Evolutionary conservation across 2,329 filamentous ascomycete genomes (phyloP), one percentile per base, ranked within the genome.

Genomic region (Davidsoniella eucalypti): DNA sequence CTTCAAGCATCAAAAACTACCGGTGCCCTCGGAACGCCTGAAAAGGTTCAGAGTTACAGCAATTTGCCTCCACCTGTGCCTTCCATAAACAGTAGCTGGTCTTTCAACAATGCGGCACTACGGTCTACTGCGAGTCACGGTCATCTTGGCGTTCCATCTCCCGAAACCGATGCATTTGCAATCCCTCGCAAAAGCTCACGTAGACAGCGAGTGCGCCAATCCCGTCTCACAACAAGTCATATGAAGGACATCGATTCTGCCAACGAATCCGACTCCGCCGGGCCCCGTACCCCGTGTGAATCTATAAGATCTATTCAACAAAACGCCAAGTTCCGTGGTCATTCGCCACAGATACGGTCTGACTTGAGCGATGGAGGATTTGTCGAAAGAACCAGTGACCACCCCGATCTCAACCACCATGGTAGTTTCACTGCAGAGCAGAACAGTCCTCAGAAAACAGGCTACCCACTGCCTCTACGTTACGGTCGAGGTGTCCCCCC

Each of bases 101-200:
- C 8, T 23, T 18, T 21, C 29, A 18, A 39, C 42, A 39, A 23
- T 5, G 36, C 44, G 5, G n/a, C 26, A 4, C 36, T 52, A n/a
- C 37, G 45, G 39, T 49, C 50, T n/a, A 33, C 46, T n/a, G 26
- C 44, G 33, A 52, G 50, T 45, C 50, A 52, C 36, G 38, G 50
- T 8, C 36, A 39, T 26, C 36, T 52, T 10, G 18, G 33, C 21
- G 45, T 52, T 12, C 44, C 44, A 16, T 43, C 40, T 14, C 12
- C 40, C 10, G 44, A 42, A 18, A 16, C 17, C 2, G 40, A 52
- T 17, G 36, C 40, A 9, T 52, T 52, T 39, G 39, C 36, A 14
- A 52, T 52, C 17, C 50, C 50, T 12, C 50, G 50, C 29, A 52
- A 52, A 23, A 52, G 50, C 40, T 52, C 50, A 16, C 40, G 45